phyloP scores from a whole-genome alignment of 306 rosid species.

The Dalbergia cochinchinensis region DNA sequence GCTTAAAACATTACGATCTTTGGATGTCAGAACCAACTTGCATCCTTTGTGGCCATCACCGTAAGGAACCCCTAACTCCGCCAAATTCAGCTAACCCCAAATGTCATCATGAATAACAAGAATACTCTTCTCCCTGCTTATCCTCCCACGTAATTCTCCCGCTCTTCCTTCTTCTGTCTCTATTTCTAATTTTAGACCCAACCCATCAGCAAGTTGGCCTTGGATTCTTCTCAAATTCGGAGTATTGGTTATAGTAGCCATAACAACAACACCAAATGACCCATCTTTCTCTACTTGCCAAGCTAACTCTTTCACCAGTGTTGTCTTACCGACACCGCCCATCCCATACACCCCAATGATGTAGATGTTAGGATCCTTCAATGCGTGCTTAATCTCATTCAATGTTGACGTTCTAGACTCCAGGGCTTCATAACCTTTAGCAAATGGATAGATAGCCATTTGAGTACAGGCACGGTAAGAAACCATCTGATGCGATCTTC shows the following conservation, averaged over 20 bases:
- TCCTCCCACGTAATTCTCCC: neutral
- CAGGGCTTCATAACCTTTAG: neutral
- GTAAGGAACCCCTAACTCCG: constrained; percentile 21
- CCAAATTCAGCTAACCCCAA: neutral
- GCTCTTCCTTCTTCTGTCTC: constrained; percentile 4
- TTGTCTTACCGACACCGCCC: constrained; percentile 17
- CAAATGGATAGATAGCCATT: neutral
- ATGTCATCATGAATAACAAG: constrained; percentile 35
- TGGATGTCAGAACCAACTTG: constrained; percentile 29
- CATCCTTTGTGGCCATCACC: constrained; percentile 37
- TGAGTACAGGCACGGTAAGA: no score
- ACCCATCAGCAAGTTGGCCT: constrained; percentile 12
- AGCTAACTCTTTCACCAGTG: neutral
- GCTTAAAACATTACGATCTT: neutral
- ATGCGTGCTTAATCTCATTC: neutral
- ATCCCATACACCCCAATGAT: constrained; percentile 31
- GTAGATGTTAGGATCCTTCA: neutral
- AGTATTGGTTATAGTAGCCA: neutral
- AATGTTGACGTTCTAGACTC: neutral
- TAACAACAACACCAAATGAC: neutral
- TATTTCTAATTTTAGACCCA: neutral
- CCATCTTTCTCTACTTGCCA: neutral
- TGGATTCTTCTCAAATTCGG: neutral
- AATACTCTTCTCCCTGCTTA: neutral
- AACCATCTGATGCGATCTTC: no score